Evolutionary conservation across 2,329 filamentous ascomycete species (phyloP), one percentile per base, ranked within the genome.

Genomic region (Aspergillus sp.): DNA sequence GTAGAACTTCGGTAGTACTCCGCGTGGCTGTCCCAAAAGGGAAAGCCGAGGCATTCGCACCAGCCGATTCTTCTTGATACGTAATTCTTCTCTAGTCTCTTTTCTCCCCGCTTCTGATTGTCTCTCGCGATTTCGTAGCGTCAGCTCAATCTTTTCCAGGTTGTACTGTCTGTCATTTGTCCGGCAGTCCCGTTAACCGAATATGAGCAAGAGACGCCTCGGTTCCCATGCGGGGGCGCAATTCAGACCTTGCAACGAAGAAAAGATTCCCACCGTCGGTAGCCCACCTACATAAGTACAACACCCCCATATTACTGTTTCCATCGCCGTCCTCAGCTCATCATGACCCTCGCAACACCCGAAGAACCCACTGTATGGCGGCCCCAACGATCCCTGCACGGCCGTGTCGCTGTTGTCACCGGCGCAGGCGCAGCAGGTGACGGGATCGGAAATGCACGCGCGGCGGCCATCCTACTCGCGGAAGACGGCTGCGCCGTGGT

Each of bases 371-470:
- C 33, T 13, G 36, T 47, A 6, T 8, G 19, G 11, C 41, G 47
- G 11, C 47, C 47, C 8, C 20, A 24, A 9, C 47, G 47, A 2
- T 51, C 52, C 4, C 51, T 56, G 2, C 22, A 17, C 17, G 54
- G 74, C n/a, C 58, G 60, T 33, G 55, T 54, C 17, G 63, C 64
- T 32, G 81, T 85, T 48, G 77, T 85, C 24, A 83, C 82, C 0
- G 82, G 82, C n/a, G 82, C 82, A 13, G 82, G 82, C 14, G 79
- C 78, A 49, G 68, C 72, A 20, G 79, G 76, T 26, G 77, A 82
- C 38, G 82, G 81, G 0, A 81, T 86, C 42, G 83, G 83, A 4
- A 86, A 86, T 57, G 83, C 82, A 78, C 33, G 83, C 78, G 62
- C 62, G 0, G 78, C 79, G 50, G 78, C 82, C 2, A 79, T 86